Percentiles rank a stretch among this genome's conserved stretches.
These are phyloP conservation scores for Colletotrichum sp. DNA, from an alignment of 2,329 filamentous ascomycete species.

Conservation along the genomic window DNA sequence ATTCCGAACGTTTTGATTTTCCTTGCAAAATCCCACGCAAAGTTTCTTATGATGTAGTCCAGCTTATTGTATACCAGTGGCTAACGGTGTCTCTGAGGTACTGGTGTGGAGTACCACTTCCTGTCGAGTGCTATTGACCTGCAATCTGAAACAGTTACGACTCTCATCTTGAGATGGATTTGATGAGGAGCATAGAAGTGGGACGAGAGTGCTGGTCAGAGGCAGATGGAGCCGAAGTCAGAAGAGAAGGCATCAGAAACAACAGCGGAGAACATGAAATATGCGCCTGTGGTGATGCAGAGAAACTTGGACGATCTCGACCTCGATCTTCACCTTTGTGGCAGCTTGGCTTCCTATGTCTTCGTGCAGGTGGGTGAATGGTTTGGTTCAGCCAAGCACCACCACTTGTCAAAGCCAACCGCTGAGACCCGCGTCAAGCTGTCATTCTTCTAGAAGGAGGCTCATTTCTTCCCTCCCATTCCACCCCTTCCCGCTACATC, in stretches of 20 bases:
- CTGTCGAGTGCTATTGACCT: background rate
- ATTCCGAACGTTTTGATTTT: background rate
- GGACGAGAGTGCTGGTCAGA: background rate
- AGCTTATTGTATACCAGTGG: background rate
- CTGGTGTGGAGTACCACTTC: background rate
- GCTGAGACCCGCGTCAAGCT: background rate
- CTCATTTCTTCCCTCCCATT: background rate
- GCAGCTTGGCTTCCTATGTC: background rate
- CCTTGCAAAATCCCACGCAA: background rate
- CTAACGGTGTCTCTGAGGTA: background rate
- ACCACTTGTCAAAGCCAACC: background rate
- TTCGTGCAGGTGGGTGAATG: background rate
- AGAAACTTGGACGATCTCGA: background rate
- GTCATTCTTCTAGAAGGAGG: background rate
- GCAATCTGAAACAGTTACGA: background rate
- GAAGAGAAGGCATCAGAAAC: background rate
- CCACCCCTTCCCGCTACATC: background rate
- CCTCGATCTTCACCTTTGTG: background rate
- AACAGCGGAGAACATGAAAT: background rate
- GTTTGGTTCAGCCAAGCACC: background rate
- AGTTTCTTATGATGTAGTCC: background rate
- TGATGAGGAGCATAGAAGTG: background rate
- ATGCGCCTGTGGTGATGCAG: background rate
- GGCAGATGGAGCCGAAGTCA: background rate
- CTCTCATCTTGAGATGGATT: background rate